Evolutionary conservation across 768 basidiomycete genomes (phyloP), one percentile per base, ranked within the genome.

Genomic region (Galerina marginata): DNA sequence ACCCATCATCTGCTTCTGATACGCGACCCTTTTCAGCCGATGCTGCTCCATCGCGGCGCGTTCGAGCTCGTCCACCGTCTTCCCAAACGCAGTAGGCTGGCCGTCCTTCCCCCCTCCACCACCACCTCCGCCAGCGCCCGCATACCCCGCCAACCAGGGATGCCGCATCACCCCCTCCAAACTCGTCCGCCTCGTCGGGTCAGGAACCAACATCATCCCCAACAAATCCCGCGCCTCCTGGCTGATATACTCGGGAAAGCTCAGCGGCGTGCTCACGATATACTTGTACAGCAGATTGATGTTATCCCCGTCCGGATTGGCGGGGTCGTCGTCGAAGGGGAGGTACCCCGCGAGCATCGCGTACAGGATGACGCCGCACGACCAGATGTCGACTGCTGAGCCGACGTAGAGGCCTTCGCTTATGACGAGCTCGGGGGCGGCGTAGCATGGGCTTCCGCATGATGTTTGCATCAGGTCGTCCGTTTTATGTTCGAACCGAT

Each of bases 391-490:
- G 64, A 99, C 97, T 1, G 97, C 96, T 36, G 93, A 94, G 12
- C 97, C 97, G 38, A 97, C 94, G 68, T 99, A 99, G 20, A 95
- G 84, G 14, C 97, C 97, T 71, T 99, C 97, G 29, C 91, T 93
- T 66, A 99, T 96, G 77, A 99, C 97, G 11, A 99, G 83, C 72
- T 99, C 97, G 0, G 97, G 97, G 0, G 97, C 97, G 5, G 97
- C 97, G 73, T 99, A 99, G 76, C 97, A 99, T 0, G 97, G 97
- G 33, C 90, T 92, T 15, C 97, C 97, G 65, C 97, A 99, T 64
- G 90, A 92, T 0, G 97, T 99, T 70, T 97, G 95, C 97, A 99
- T 99, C 65, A 99, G 87, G 72, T 99, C 97, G 75, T 96, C 95
- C 10, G 88, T 64, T 36, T 88, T 87, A 71, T 96, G 93, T 74